A percentile compares a stretch with the other conserved stretches of the same genome.
These are phyloP conservation scores for Entomophthora muscae DNA, from an alignment of 371 early-diverging fungal species.

Conservation along the genomic window DNA sequence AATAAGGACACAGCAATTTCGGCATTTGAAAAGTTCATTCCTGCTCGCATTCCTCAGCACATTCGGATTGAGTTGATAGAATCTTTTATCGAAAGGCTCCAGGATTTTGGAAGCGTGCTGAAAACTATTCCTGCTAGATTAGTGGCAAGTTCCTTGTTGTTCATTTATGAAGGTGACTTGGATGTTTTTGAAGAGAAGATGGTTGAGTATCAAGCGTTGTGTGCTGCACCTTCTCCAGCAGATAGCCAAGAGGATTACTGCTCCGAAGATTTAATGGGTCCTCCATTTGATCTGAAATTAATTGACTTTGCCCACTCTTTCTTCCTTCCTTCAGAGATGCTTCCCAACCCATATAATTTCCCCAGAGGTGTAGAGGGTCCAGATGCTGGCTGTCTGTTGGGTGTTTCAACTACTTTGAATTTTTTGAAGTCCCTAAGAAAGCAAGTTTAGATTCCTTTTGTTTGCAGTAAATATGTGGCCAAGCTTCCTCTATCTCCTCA, in stretches of 20 bases:
- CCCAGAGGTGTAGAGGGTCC: neutral
- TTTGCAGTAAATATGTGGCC: too few species aligned
- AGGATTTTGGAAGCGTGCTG: neutral
- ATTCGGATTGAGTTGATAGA: neutral
- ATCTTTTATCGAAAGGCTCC: neutral
- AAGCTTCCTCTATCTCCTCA: too few species aligned
- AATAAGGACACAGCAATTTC: neutral
- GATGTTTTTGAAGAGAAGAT: neutral
- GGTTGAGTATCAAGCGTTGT: neutral
- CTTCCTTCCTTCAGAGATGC: neutral
- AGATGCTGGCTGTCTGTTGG: neutral
- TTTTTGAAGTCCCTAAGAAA: neutral
- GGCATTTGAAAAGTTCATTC: constrained; percentile 5
- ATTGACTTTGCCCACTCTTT: constrained; percentile 9
- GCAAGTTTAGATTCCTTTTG: too few species aligned
- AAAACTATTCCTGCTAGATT: neutral
- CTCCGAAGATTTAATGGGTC: neutral
- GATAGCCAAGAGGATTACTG: neutral
- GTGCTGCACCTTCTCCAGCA: too few species aligned
- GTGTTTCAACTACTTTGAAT: neutral
- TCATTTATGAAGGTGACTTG: constrained; percentile 8
- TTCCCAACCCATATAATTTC: neutral
- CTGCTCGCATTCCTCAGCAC: neutral
- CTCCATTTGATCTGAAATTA: neutral
- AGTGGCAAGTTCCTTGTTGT: neutral